Percentiles rank a stretch among this genome's conserved stretches.
These are phyloP conservation scores for Aspergillus quadricinctus DNA, from an alignment of 2,329 filamentous ascomycete genomes.

Conservation along the genomic window DNA sequence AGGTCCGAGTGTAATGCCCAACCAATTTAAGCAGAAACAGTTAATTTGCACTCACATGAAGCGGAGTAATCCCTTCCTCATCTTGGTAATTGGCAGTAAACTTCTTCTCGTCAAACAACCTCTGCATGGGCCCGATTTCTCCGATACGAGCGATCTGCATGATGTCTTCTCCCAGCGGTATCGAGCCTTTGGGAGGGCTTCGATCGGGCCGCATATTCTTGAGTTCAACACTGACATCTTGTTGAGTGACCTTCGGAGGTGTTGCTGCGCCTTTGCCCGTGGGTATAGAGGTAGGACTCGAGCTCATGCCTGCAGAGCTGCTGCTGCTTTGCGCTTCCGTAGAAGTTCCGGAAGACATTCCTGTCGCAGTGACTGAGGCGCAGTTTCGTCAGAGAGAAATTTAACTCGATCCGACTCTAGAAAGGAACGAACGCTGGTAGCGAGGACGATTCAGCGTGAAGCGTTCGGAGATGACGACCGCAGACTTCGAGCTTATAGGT, in stretches of 20 bases:
- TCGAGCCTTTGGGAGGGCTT: conserved; percentile 29
- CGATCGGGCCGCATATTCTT: conserved; percentile 31
- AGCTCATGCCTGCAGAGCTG: conserved; percentile 19
- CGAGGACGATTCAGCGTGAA: background rate
- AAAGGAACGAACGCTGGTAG: background rate
- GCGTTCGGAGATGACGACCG: background rate
- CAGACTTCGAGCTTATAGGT: background rate
- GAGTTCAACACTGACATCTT: conserved; percentile 35
- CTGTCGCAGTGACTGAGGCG: background rate
- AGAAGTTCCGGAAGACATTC: conserved; percentile 26
- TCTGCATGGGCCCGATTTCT: conserved; percentile 81
- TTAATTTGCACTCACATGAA: conserved; percentile 65
- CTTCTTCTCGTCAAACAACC: conserved; percentile 77
- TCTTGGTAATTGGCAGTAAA: conserved; percentile 80
- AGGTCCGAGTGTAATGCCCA: background rate
- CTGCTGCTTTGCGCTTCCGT: conserved; percentile 19
- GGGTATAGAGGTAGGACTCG: conserved; percentile 21
- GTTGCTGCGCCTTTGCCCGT: conserved; percentile 29
- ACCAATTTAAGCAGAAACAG: background rate
- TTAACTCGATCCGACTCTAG: background rate
- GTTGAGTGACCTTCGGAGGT: conserved; percentile 28
- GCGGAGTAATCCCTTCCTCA: conserved; percentile 87
- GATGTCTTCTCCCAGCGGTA: conserved; percentile 66
- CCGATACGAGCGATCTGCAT: conserved; percentile 93
- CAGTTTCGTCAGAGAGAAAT: background rate